Percentiles rank a stretch among this genome's conserved stretches.
These are phyloP conservation scores for Phytophthora melonis DNA, from an alignment of 352 stramenopile genomes.

Conservation along the genomic window DNA sequence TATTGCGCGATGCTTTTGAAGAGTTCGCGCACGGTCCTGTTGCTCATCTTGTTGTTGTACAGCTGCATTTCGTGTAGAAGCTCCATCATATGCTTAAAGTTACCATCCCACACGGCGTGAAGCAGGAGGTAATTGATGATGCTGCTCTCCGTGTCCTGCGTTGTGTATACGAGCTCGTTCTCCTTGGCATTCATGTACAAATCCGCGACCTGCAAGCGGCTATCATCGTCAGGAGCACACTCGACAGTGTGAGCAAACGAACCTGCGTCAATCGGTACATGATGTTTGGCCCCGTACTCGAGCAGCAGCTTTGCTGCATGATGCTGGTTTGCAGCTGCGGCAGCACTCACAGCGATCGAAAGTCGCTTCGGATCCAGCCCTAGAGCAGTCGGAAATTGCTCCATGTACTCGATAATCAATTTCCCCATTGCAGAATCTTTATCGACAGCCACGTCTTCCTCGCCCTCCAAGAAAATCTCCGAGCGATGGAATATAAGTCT, in stretches of 20 bases:
- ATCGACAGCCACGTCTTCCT: not conserved
- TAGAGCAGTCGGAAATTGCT: conserved; percentile 52
- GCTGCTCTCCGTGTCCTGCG: conserved; percentile 53
- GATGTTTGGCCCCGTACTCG: conserved; percentile 46
- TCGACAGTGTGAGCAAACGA: conserved; percentile 75
- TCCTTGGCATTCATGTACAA: conserved; percentile 69
- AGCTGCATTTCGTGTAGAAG: conserved; percentile 82
- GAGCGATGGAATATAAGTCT: conserved; percentile 66
- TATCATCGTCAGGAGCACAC: conserved; percentile 50
- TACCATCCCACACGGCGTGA: conserved; percentile 70
- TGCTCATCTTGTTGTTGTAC: conserved; percentile 58
- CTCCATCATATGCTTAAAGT: conserved; percentile 81
- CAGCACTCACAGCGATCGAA: conserved; percentile 68
- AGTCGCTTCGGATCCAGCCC: conserved; percentile 59
- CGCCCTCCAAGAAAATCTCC: conserved; percentile 47
- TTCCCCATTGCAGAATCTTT: conserved; percentile 27
- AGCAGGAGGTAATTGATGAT: conserved; percentile 74
- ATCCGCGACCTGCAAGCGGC: conserved; percentile 61
- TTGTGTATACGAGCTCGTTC: conserved; percentile 61
- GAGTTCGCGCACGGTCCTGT: conserved; percentile 51
- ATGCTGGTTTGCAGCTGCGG: conserved; percentile 47
- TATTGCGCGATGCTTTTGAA: conserved; percentile 70
- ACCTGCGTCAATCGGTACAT: conserved; percentile 59
- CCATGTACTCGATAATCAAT: conserved; percentile 59
- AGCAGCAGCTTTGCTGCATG: conserved; percentile 54